Conservation (phyloP, 2,329 filamentous ascomycete species). For the Colletotrichum kahawae region DNA sequence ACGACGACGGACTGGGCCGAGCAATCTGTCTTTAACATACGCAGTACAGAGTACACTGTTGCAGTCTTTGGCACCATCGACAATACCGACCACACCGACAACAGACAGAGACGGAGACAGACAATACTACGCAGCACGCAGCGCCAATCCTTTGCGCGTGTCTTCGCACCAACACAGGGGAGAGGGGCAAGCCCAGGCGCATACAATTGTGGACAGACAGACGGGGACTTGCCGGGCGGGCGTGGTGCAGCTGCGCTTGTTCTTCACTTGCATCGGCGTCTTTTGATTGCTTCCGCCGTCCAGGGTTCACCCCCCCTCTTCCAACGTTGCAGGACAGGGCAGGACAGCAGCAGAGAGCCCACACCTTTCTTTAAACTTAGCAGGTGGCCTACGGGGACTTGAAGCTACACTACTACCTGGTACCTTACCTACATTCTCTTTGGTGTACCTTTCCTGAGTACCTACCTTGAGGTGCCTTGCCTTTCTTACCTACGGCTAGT, state of each 20-base stretch:
- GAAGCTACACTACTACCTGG: not conserved
- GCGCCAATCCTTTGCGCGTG: not conserved
- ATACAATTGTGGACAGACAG: not conserved
- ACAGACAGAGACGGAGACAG: not conserved
- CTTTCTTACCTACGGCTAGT: not conserved
- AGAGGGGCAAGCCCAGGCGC: not conserved
- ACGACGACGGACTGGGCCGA: not conserved
- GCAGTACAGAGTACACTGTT: not conserved
- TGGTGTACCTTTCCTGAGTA: not conserved
- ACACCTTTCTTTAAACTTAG: not conserved
- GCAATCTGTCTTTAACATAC: not conserved
- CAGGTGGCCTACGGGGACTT: not conserved
- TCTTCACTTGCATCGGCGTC: not conserved
- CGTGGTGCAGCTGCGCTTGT: not conserved
- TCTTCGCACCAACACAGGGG: not conserved
- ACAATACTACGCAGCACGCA: not conserved
- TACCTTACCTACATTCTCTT: not conserved
- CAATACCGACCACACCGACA: not conserved
- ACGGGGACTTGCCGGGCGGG: not conserved
- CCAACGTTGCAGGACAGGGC: not conserved
- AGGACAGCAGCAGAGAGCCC: not conserved
- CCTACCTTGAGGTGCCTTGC: not conserved
- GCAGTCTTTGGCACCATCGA: not conserved
- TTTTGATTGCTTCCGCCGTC: not conserved
- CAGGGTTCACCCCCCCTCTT: constrained; percentile 6